Conservation (phyloP, 2,329 filamentous ascomycete genomes). For the Fusarium pseudocircinatum region DNA sequence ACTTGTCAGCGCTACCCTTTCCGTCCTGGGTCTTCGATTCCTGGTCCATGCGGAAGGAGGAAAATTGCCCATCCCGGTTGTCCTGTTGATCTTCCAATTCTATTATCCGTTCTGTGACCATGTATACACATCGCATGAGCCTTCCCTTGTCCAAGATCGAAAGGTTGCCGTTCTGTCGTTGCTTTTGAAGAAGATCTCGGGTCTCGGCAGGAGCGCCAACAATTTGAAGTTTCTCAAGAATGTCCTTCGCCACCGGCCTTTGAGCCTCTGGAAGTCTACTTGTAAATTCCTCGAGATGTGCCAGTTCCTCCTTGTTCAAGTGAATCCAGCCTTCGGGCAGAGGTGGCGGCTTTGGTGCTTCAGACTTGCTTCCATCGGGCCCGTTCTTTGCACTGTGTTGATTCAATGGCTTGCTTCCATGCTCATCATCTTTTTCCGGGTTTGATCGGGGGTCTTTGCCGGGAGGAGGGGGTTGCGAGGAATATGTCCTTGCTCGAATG, state of each 20-base stretch:
- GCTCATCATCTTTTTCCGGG: constrained; percentile 40
- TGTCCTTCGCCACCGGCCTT: constrained; percentile 65
- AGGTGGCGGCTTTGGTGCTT: constrained; percentile 45
- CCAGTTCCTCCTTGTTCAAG: constrained; percentile 56
- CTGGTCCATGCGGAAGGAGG: constrained; percentile 35
- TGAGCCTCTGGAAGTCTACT: constrained; percentile 72
- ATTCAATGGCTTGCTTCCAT: constrained; percentile 30
- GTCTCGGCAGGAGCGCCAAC: constrained; percentile 77
- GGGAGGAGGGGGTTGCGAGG: constrained; percentile 51
- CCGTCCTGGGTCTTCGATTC: constrained; percentile 35
- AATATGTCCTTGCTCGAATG: constrained; percentile 50
- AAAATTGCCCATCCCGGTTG: constrained; percentile 31
- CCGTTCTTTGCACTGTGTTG: constrained; percentile 30
- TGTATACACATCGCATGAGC: constrained; percentile 50
- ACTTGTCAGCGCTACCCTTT: constrained; percentile 37
- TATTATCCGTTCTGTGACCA: constrained; percentile 50
- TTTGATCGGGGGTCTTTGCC: constrained; percentile 47
- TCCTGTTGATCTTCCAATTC: constrained; percentile 42
- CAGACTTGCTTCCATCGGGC: constrained; percentile 30
- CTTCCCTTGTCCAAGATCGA: constrained; percentile 51
- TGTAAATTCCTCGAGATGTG: constrained; percentile 68
- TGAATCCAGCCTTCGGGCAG: constrained; percentile 60
- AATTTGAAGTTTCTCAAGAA: constrained; percentile 70
- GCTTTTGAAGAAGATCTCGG: constrained; percentile 64
- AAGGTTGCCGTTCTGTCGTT: constrained; percentile 66